Conservation (phyloP, 2,329 filamentous ascomycete species). For the Phyllosticta citrichinensis region DNA sequence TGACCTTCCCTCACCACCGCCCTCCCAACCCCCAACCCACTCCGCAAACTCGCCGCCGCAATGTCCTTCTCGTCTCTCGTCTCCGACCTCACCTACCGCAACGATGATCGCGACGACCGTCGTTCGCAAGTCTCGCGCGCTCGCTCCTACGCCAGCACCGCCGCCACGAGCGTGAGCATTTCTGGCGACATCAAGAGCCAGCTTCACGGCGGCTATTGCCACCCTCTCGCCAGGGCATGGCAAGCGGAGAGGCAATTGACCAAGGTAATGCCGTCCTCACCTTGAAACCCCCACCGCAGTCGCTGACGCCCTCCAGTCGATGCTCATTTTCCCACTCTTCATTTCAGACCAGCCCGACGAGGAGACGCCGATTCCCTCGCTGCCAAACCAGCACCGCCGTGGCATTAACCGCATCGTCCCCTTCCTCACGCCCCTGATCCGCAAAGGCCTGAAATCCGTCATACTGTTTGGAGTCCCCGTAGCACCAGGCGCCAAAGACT, state of each 20-base stretch:
- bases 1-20: background rate
- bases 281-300: background rate
- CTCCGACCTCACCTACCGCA: constrained; percentile 41
- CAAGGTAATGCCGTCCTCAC: constrained; percentile 25
- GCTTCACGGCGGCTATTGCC: constrained; percentile 42
- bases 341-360: constrained; percentile 91
- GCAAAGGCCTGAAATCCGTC: constrained; percentile 83
- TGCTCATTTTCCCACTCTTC: constrained; percentile 98
- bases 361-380: constrained; percentile 77
- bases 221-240: constrained; percentile 42
- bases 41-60: constrained; percentile 7
- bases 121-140: constrained; percentile 38
- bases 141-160: constrained; percentile 41
- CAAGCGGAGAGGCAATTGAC: constrained; percentile 44
- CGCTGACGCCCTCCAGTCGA: constrained; percentile 51
- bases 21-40: background rate
- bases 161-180: constrained; percentile 43
- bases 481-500: constrained; percentile 71
- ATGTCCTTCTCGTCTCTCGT: constrained; percentile 46
- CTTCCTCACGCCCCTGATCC: constrained; percentile 76
- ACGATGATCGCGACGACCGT: constrained; percentile 31
- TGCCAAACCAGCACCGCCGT: constrained; percentile 82
- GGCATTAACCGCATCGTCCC: constrained; percentile 78
- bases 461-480: constrained; percentile 94
- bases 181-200: constrained; percentile 42